Conservation (phyloP, 306 rosid genomes). For the Quercus aquifolioides region DNA sequence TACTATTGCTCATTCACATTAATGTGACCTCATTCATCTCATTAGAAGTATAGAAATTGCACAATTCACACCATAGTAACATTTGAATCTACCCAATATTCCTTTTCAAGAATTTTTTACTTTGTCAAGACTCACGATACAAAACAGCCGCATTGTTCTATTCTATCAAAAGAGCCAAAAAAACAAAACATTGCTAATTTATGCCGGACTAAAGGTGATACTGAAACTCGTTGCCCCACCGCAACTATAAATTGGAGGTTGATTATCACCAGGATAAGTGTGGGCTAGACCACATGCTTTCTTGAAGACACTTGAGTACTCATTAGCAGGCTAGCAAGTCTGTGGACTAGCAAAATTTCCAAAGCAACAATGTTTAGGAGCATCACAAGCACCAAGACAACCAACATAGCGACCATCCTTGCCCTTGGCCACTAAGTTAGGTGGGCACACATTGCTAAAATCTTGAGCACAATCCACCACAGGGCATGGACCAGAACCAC, state of each 20-base stretch:
- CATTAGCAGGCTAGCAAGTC: constrained; percentile 18
- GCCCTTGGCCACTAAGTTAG: not conserved
- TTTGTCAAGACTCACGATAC: too few species aligned
- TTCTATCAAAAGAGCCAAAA: too few species aligned
- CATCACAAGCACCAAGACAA: constrained; percentile 36
- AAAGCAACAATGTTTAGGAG: constrained; percentile 29
- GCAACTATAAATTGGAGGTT: constrained; percentile 30
- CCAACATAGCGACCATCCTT: constrained; percentile 16
- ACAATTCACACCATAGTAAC: too few species aligned
- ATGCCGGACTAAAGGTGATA: constrained; percentile 23
- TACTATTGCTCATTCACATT: too few species aligned
- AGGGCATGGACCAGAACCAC: constrained; percentile 28
- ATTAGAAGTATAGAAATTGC: too few species aligned
- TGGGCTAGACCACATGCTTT: constrained; percentile 21
- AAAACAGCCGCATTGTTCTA: too few species aligned
- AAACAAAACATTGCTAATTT: not conserved
- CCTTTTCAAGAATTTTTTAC: too few species aligned
- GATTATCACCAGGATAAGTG: constrained; percentile 15
- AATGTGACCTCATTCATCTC: too few species aligned
- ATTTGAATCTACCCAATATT: too few species aligned
- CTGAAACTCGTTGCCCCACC: constrained; percentile 24
- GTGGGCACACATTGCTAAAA: constrained; percentile 22
- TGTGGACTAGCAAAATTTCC: not conserved
- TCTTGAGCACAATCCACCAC: constrained; percentile 19
- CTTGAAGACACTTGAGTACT: constrained; percentile 8